Evolutionary conservation across 139 green algal genomes (phyloP), one percentile per base, ranked within the genome.

Genomic region (Nannochloris sp.): DNA sequence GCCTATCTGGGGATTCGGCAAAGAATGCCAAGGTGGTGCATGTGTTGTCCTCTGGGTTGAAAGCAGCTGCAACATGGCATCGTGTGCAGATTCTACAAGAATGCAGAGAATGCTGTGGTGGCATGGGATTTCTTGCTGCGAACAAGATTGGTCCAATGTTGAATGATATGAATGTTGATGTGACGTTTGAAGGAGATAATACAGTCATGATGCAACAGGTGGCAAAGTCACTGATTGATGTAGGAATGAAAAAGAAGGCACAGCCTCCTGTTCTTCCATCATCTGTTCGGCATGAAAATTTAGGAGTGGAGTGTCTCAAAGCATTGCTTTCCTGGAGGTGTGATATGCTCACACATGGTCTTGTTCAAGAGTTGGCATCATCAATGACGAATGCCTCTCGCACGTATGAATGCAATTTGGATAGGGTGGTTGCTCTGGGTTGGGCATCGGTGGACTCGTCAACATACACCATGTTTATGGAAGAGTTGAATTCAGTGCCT

Each of bases 131-230:
- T 65, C 65, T 88, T 53, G 72, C 85, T 3, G 76, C 68, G 44
- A 96, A 96, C 76, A 78, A 83, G 56, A 95, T 96, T 21, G 89
- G 85, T 1, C 76, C 82, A 8, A 78, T 93, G 72, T 81, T 80
- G 34, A 93, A 74, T 36, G 89, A 96, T 78, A 91, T 89, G 72
- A 83, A 95, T 54, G 85, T 95, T 29, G 88, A 94, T 60, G 68
- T 81, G 12, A 95, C 89, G 3, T 96, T 96, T 66, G 89, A 96
- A 75, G 88, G 89, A 43, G 88, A 92, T 76, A 95, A 95, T 81
- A 92, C 87, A 1, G 88, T 96, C 37, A 76, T 96, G 64, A 95
- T 96, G 89, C 84, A 90, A 40, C 48, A 73, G 51, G 75, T 84
- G 14, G 58, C 70, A 23, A 57, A 69, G 48, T 49, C 61, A 15